A percentile compares a stretch with the other conserved stretches of the same genome.
Conservation (phyloP, 2,329 filamentous ascomycete genomes). For the Cordyceps farinosa region DNA sequence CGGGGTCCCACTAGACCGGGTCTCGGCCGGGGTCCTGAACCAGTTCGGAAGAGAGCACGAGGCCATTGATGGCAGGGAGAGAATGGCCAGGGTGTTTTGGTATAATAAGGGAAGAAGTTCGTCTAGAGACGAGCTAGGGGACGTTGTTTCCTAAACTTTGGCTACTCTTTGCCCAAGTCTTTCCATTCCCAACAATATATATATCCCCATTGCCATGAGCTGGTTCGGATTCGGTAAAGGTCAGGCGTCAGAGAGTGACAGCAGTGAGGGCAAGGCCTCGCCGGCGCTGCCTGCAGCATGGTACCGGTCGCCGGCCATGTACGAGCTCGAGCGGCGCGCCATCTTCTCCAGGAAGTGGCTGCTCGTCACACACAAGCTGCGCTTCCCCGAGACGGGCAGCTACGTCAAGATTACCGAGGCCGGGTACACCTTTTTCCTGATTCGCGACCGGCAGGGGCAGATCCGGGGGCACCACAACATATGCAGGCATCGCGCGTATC, state of each 20-base stretch:
- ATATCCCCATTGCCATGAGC: slow-evolving; percentile 7
- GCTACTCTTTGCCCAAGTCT: no score
- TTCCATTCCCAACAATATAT: background rate
- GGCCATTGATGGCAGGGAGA: background rate
- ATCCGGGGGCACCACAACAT: slow-evolving; percentile 24
- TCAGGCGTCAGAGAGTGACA: background rate
- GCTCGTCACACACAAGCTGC: slow-evolving; percentile 41
- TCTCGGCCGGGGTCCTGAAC: slow-evolving; percentile 6
- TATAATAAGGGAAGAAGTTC: background rate
- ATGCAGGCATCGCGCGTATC: slow-evolving; percentile 24
- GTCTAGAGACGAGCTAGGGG: background rate
- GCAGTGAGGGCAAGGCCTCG: slow-evolving; percentile 13
- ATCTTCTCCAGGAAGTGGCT: slow-evolving; percentile 57
- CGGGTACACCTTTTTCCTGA: slow-evolving; percentile 24
- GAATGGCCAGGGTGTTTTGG: background rate
- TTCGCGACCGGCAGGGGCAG: slow-evolving; percentile 23
- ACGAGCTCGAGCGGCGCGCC: slow-evolving; percentile 53
- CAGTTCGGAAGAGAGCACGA: background rate
- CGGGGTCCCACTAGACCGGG: slow-evolving; percentile 7
- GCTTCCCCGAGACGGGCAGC: slow-evolving; percentile 22
- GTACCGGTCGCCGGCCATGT: slow-evolving; percentile 47
- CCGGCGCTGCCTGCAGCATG: slow-evolving; percentile 26
- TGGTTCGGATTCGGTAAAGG: slow-evolving; percentile 15
- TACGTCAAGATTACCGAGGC: slow-evolving; percentile 23
- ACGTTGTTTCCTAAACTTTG: no score